Conservation (phyloP, 208 protist genomes). For the Trypanosoma theileri region DNA sequence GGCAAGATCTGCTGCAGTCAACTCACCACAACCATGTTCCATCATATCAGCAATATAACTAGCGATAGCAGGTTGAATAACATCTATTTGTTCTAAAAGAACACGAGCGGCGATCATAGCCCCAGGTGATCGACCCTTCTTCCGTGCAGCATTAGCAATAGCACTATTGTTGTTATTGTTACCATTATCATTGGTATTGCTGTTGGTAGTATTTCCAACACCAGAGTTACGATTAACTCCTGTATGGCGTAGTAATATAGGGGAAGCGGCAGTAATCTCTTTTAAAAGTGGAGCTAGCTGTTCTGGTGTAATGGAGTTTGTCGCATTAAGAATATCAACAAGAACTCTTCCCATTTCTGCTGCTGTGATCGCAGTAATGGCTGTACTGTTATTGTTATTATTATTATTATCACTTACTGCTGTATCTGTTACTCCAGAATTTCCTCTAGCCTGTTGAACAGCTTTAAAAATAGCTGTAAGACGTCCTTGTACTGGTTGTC, state of each 20-base stretch:
- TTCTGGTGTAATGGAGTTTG: slow-evolving; percentile 38
- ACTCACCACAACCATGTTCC: slow-evolving; percentile 37
- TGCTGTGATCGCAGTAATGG: slow-evolving; percentile 35
- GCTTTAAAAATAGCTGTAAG: slow-evolving; percentile 44
- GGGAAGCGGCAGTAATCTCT: slow-evolving; percentile 40
- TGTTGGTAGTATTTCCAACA: not conserved
- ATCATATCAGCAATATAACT: slow-evolving; percentile 38
- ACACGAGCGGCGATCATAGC: slow-evolving; percentile 55
- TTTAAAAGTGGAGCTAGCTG: slow-evolving; percentile 55
- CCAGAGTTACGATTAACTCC: slow-evolving; percentile 4
- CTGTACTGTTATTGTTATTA: not conserved
- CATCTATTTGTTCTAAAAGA: slow-evolving; percentile 43
- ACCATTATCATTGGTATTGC: not conserved
- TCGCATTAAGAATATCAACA: slow-evolving; percentile 46
- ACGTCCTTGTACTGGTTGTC: slow-evolving; percentile 16
- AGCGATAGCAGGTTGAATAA: slow-evolving; percentile 50
- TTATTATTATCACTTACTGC: slow-evolving; percentile 5
- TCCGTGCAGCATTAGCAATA: not conserved
- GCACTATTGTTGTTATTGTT: not conserved
- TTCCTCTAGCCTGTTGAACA: slow-evolving; percentile 30
- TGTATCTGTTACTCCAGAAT: not conserved
- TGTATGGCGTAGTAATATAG: slow-evolving; percentile 24
- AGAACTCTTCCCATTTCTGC: slow-evolving; percentile 62
- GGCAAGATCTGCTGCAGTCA: slow-evolving; percentile 29
- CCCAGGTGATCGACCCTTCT: slow-evolving; percentile 18